Evolutionary conservation across 1,284 basidiomycete genomes (phyloP), one percentile per base, ranked within the genome.

Genomic region (Cutaneotrichosporon sp.): DNA sequence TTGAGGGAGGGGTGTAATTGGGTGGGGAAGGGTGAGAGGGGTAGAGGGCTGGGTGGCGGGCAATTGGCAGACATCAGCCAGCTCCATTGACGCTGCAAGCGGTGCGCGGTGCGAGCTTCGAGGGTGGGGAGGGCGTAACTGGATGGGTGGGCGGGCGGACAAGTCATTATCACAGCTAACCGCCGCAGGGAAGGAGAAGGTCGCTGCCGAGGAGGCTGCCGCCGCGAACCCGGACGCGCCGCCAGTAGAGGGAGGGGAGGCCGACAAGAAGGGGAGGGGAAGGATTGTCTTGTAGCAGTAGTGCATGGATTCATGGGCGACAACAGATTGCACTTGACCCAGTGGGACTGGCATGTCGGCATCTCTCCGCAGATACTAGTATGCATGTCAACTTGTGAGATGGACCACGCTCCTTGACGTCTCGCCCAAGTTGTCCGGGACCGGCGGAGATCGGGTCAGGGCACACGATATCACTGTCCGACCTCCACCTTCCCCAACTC

Each of bases 151-250:
- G n/a, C n/a, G n/a, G n/a, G n/a, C n/a, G n/a, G n/a, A n/a, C n/a
- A n/a, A n/a, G n/a, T n/a, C n/a, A n/a, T n/a, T n/a, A n/a, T n/a
- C n/a, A 8, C n/a, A 4, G 36, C 46, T 60, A 27, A 56, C 59
- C 4, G 45, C 9, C 8, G 10, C 47, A 63, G 61, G 61, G 61
- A 50, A 58, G 53, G 53, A 63, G n/a, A 63, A 63, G 54, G 14
- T 63, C 25, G 61, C 54, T 2, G 20, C 49, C 24, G 50, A 20
- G 10, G 18, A 58, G 31, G 31, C 36, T 16, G 16, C 38, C 13
- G 22, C 20, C 3, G 31, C 49, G 4, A 22, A 18, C 4, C 9
- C 45, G 4, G 45, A 27, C 22, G 45, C 45, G 18, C 18, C 38
- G 38, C 38, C 38, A 8, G 38, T 42, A n/a, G 38, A 42, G 38